Evolutionary conservation across 345 rosid genomes (phyloP), one percentile per base, ranked within the genome.

Genomic region (Nasturtium officinale): DNA sequence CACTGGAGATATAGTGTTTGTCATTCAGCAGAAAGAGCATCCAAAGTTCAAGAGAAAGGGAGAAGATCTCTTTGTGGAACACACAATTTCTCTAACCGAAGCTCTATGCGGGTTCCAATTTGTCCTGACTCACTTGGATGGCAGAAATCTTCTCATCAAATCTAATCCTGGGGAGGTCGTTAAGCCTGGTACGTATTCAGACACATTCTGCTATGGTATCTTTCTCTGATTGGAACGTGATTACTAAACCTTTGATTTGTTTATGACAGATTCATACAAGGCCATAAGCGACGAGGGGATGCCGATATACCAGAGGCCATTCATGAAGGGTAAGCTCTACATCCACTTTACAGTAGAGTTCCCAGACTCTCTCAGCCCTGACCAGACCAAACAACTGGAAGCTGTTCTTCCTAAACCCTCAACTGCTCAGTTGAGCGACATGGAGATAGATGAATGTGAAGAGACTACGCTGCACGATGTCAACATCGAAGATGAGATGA

Each of bases 391-490:
- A 76, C 67, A 77, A 16, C 28, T 88, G 6, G 89, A 85, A 79
- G 54, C 85, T 45, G 67, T 82, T 37, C 84, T 90, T 5, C 87
- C 81, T 2, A 83, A 82, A 65, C 45, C 83, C 5, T 79, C 85
- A 9, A 76, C 55, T 2, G 17, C 69, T 61, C 86, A 83, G 66
- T 72, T 88, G 51, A 83, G 83, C 0, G 89, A 84, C 29, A 87
- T 84, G 90, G 95, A 90, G 72, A 74, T 88, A 56, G 95, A 88
- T 61, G 90, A 87, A 42, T 88, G 97, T 1, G 97, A 90, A 57
- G 97, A 88, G 78, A 87, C 97, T 2, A 88, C 86, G 0, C 37
- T 88, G 63, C 95, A 87, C 5, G 87, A 84, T 62, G 89, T 88
- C 18, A 87, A 90, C 77, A 82, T 81, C 1, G 90, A 87, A 63